Evolutionary conservation across 176 grass and related monocot genomes (phyloP), one percentile per base, ranked within the genome.

Genomic region (Calamus simplicifolius): DNA sequence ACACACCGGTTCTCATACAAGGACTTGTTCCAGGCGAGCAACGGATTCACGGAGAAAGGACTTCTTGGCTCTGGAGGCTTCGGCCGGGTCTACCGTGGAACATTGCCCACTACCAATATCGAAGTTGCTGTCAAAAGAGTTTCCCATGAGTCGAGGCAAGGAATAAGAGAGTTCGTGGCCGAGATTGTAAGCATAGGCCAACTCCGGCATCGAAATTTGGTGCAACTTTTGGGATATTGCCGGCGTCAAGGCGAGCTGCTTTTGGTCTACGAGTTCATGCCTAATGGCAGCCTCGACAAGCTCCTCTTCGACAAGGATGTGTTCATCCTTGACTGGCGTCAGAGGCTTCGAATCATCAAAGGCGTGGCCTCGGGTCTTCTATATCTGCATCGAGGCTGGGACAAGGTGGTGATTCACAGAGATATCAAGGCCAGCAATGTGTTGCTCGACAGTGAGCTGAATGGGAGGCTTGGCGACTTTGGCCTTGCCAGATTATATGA

Each of bases 321-420:
- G 12, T 54, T 30, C 4, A n/a, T 31, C 25, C 18, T 81, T 2
- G 63, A n/a, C 19, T 81, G 79, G 79, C 4, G 29, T 16, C 55
- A 66, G 0, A 65, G 72, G 55, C 75, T 61, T 55, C 59, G 4
- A 0, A 70, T 81, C 49, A 15, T 81, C 53, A 65, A 59, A 15
- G 78, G 60, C 4, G 63, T 81, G 21, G 78, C 71, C 0, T 53
- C 78, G 27, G 68, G 72, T 0, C 6, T 81, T 52, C 14, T 75
- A 6, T 81, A 81, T 18, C 78, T 81, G 25, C 78, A 81, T 13
- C 64, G 75, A 25, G 78, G 74, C 48, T 81, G 78, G 72, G 78
- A 81, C 23, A 48, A 68, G 1, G 13, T 75, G 1, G 56, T 75
- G 0, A 52, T 75, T 6, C 73, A 75, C 3, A 48, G 73, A 18